Evolutionary conservation across 1,284 basidiomycete species (phyloP).

Genomic region (Ceratobasidium sp.): DNA sequence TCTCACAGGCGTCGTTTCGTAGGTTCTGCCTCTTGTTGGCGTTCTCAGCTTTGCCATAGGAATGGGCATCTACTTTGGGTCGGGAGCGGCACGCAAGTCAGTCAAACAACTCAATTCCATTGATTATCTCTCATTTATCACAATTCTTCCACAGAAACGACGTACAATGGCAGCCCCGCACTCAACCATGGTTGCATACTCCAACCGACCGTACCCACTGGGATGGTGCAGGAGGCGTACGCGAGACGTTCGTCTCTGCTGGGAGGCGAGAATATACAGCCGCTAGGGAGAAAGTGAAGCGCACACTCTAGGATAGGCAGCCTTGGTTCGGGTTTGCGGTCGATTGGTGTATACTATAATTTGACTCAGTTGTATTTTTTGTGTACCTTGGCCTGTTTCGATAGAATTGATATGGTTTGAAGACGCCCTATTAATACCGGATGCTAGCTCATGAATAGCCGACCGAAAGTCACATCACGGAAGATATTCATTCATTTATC

Average conservation of each 20-base stretch:
- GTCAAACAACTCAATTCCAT: background rate
- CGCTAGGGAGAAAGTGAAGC: background rate
- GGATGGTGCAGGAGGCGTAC: constrained; percentile 31
- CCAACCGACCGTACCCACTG: constrained; percentile 26
- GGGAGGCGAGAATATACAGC: constrained; percentile 22
- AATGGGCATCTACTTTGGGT: constrained; percentile 12
- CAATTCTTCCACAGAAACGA: constrained; percentile 14
- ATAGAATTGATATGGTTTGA: too few species aligned
- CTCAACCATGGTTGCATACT: constrained; percentile 29
- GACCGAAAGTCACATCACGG: too few species aligned
- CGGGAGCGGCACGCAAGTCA: constrained; percentile 13
- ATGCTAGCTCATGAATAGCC: too few species aligned
- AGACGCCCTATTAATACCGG: too few species aligned
- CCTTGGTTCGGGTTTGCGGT: too few species aligned
- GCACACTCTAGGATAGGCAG: background rate
- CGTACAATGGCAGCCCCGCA: constrained; percentile 39
- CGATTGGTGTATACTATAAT: too few species aligned
- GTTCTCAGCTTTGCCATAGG: constrained; percentile 1
- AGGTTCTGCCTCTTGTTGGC: constrained; percentile 2
- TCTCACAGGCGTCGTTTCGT: background rate
- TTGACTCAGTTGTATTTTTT: too few species aligned
- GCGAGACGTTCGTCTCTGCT: constrained; percentile 25
- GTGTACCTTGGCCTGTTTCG: too few species aligned
- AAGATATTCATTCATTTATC: too few species aligned
- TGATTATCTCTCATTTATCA: background rate